A percentile compares a stretch with the other conserved stretches of the same genome.
Evolutionary conservation across 2,329 filamentous ascomycete genomes (phyloP).

Genomic region (Colletotrichum noveboracense): DNA sequence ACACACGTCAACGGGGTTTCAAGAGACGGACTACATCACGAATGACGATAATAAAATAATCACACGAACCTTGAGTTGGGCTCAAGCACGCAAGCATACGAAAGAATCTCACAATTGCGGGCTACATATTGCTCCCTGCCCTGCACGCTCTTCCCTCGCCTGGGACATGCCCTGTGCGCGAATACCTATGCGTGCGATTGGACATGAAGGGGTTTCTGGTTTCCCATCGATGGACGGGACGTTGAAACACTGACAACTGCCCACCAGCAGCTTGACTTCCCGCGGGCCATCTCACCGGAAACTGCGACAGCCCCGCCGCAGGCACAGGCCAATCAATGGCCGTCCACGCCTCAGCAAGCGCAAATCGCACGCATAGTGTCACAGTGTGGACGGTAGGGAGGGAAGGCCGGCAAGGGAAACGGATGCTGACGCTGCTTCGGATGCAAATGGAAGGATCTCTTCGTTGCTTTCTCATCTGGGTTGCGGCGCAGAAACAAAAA

Average conservation of each 20-base stretch:
- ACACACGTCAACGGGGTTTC: background rate
- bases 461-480: background rate
- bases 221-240: background rate
- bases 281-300: background rate
- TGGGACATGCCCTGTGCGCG: background rate
- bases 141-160: background rate
- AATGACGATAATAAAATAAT: background rate
- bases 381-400: background rate
- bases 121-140: background rate
- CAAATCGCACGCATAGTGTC: background rate
- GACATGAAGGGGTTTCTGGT: background rate
- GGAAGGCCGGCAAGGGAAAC: background rate
- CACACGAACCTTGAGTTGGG: background rate
- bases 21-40: background rate
- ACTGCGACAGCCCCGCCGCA: background rate
- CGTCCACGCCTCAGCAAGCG: background rate
- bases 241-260: background rate
- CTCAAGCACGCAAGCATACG: background rate
- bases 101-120: background rate
- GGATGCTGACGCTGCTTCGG: background rate
- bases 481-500: background rate
- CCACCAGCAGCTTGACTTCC: background rate
- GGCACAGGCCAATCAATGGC: background rate
- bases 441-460: background rate
- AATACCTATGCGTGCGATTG: background rate